A percentile compares a stretch with the other conserved stretches of the same genome.
Conservation (phyloP, 306 rosid species). For the Trifolium dubium region DNA sequence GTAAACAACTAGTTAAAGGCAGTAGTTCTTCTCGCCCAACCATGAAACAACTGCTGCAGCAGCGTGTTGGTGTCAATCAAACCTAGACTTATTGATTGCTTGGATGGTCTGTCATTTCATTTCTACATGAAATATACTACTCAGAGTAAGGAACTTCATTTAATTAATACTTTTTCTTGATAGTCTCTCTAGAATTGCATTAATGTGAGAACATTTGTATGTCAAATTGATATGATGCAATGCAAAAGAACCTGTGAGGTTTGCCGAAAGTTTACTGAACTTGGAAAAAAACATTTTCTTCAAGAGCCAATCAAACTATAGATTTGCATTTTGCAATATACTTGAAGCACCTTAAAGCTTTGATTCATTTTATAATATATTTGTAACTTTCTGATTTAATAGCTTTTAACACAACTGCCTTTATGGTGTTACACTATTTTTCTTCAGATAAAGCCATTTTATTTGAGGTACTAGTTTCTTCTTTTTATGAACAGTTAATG, state of each 20-base stretch:
- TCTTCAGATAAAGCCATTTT: slow-evolving; percentile 25
- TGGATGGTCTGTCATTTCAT: slow-evolving; percentile 76
- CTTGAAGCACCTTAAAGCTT: not conserved
- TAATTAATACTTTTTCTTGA: not conserved
- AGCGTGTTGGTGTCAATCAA: slow-evolving; percentile 74
- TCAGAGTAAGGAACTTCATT: slow-evolving; percentile 64
- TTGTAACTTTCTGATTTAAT: slow-evolving; percentile 1
- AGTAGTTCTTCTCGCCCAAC: slow-evolving; percentile 56
- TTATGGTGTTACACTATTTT: not conserved
- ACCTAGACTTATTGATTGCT: slow-evolving; percentile 75
- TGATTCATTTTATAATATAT: not conserved
- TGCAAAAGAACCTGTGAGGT: slow-evolving; percentile 1
- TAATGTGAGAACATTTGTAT: slow-evolving; percentile 1
- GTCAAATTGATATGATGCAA: slow-evolving; percentile 21
- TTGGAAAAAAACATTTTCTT: not conserved
- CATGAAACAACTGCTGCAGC: slow-evolving; percentile 69
- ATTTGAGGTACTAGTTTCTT: not conserved
- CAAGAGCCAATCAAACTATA: slow-evolving; percentile 13
- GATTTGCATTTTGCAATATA: not conserved
- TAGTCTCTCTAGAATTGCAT: slow-evolving; percentile 11
- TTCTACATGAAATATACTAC: slow-evolving; percentile 70
- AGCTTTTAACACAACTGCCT: slow-evolving; percentile 9
- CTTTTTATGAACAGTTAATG: not conserved
- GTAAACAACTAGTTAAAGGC: slow-evolving; percentile 68
- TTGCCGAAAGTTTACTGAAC: slow-evolving; percentile 2